phyloP scores from a whole-genome alignment of 2,329 filamentous ascomycete species.

The Claviceps sorghi region DNA sequence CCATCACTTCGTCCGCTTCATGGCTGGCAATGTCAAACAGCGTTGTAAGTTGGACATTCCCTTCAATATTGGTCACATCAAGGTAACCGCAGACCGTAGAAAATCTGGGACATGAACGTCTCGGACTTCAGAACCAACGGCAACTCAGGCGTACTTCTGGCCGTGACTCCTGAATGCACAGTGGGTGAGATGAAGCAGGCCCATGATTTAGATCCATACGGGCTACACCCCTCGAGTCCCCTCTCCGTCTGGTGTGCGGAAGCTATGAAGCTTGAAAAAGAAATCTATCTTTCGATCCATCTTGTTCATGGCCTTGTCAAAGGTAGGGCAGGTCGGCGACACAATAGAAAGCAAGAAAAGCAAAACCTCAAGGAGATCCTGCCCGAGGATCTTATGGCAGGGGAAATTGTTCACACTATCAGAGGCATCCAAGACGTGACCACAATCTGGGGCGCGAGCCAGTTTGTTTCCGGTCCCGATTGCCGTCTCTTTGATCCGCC shows the following conservation, averaged over 20 bases:
- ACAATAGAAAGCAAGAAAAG: not conserved
- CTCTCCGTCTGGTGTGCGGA: slow-evolving; percentile 6
- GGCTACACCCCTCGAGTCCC: not conserved
- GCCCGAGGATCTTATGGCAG: slow-evolving; percentile 1
- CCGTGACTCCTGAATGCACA: slow-evolving; percentile 13
- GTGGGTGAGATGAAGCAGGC: slow-evolving; percentile 8
- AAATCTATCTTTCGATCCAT: slow-evolving; percentile 7
- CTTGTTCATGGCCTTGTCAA: slow-evolving; percentile 2
- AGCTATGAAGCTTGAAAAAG: slow-evolving; percentile 6
- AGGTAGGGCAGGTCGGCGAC: not conserved
- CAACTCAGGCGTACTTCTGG: slow-evolving; percentile 13
- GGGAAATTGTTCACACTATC: slow-evolving; percentile 1
- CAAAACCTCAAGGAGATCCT: not conserved
- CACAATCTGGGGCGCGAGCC: slow-evolving; percentile 7
- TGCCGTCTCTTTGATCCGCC: slow-evolving; percentile 6
- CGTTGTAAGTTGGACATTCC: slow-evolving; percentile 9
- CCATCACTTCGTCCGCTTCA: slow-evolving; percentile 9
- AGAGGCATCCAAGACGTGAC: slow-evolving; percentile 1
- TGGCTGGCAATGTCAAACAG: slow-evolving; percentile 13
- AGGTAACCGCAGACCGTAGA: slow-evolving; percentile 9
- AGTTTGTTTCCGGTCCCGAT: slow-evolving; percentile 5
- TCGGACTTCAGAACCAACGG: slow-evolving; percentile 8
- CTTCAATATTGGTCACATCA: not conserved
- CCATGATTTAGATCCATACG: slow-evolving; percentile 4
- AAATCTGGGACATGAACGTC: slow-evolving; percentile 14